Conservation (phyloP, 2,329 filamentous ascomycete species). For the Colletotrichum orbiculare region DNA sequence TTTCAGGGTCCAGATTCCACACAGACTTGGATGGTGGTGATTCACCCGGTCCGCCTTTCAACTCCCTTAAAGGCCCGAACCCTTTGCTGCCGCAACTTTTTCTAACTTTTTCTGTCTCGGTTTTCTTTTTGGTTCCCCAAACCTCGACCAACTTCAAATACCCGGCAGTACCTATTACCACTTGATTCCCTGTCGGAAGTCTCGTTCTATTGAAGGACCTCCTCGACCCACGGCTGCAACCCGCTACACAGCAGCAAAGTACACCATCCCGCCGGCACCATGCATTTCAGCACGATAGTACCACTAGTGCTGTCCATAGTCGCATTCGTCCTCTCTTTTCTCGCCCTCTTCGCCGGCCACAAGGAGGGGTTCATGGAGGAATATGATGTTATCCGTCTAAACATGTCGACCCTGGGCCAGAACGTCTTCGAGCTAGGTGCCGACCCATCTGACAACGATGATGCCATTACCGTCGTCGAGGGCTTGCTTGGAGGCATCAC, state of each 20-base stretch:
- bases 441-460: slow-evolving; percentile 34
- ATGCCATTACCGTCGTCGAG: slow-evolving; percentile 3
- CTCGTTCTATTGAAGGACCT: too few relatives aligned
- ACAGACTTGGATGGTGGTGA: slow-evolving; percentile 10
- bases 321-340: slow-evolving; percentile 51
- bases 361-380: slow-evolving; percentile 56
- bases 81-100: neutral
- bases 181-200: too few relatives aligned
- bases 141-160: neutral
- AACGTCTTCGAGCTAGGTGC: slow-evolving; percentile 41
- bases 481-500: slow-evolving; percentile 44
- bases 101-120: too few relatives aligned
- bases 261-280: slow-evolving; percentile 19
- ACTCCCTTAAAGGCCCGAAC: slow-evolving; percentile 12
- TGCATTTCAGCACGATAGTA: slow-evolving; percentile 47
- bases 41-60: slow-evolving; percentile 21
- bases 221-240: too few relatives aligned
- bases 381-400: slow-evolving; percentile 53
- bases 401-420: slow-evolving; percentile 52
- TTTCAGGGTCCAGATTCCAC: slow-evolving; percentile 3
- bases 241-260: neutral
- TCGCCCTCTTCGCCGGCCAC: slow-evolving; percentile 54
- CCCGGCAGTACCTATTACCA: neutral
- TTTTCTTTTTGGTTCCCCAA: neutral
- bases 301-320: slow-evolving; percentile 51